Percentiles rank a stretch among this genome's conserved stretches.
These are phyloP conservation scores for Lactifluus echinatus DNA, from an alignment of 768 basidiomycete genomes.

Conservation along the genomic window DNA sequence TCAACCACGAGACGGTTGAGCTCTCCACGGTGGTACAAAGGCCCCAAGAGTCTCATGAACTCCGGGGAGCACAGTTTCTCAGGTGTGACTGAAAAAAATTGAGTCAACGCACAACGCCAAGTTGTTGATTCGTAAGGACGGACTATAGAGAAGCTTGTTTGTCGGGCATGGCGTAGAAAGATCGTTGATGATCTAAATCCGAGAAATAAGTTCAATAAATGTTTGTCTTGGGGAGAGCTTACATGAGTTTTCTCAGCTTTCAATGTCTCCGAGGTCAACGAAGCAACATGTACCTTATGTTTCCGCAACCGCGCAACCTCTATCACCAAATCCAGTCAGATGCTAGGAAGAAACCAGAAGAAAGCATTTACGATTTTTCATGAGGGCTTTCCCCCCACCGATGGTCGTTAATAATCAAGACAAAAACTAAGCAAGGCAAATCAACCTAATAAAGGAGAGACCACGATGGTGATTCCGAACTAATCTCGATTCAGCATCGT, in stretches of 20 bases:
- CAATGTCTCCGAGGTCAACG: slow-evolving; percentile 60
- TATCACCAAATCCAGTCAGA: slow-evolving; percentile 23
- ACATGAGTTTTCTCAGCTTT: slow-evolving; percentile 49
- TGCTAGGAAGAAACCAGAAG: background rate
- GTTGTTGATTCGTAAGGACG: slow-evolving; percentile 19
- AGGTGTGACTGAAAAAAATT: slow-evolving; percentile 50
- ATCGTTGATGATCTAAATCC: slow-evolving; percentile 49
- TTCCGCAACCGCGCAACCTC: slow-evolving; percentile 55
- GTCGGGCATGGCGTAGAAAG: slow-evolving; percentile 48
- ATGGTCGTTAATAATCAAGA: background rate
- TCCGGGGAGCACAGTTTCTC: slow-evolving; percentile 56
- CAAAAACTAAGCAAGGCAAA: background rate
- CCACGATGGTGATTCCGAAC: slow-evolving; percentile 64
- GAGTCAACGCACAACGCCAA: background rate
- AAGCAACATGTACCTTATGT: slow-evolving; percentile 47
- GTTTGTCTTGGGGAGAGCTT: background rate
- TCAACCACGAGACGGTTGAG: slow-evolving; percentile 74
- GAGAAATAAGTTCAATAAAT: background rate
- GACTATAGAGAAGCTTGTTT: slow-evolving; percentile 65
- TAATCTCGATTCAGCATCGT: background rate
- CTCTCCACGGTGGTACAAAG: slow-evolving; percentile 43
- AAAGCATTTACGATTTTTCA: slow-evolving; percentile 64
- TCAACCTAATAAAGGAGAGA: slow-evolving; percentile 70
- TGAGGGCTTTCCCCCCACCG: slow-evolving; percentile 44
- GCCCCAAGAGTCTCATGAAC: slow-evolving; percentile 42